Percentiles rank a stretch among this genome's conserved stretches.
Conservation (phyloP, 1,284 basidiomycete genomes). For the Coniferiporia weirii region DNA sequence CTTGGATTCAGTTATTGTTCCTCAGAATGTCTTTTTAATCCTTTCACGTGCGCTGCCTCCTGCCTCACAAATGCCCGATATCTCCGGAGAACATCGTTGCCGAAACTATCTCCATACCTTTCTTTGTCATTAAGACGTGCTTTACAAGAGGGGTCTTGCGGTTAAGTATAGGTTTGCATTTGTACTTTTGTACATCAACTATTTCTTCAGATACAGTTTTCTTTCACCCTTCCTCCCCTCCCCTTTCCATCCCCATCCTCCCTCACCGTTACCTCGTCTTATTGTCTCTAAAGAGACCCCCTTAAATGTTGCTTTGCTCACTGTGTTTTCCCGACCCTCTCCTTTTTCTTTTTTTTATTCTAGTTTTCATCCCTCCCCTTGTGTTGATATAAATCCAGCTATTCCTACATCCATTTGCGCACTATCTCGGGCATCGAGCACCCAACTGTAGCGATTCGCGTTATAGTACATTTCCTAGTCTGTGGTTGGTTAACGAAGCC, state of each 20-base stretch:
- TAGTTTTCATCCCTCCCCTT: background rate
- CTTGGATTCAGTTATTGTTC: background rate
- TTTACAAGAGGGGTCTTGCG: background rate
- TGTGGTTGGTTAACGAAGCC: background rate
- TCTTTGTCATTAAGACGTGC: background rate
- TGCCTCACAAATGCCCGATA: background rate
- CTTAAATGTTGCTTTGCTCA: conserved; percentile 7
- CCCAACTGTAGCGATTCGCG: conserved; percentile 3
- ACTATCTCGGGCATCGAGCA: background rate
- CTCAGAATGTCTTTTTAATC: background rate
- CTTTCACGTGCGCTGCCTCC: conserved; percentile 3
- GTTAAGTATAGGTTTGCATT: background rate
- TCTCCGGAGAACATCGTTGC: background rate
- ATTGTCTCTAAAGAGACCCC: conserved; percentile 10
- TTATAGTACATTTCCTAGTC: background rate
- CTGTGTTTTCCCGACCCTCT: conserved; percentile 6
- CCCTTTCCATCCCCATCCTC: background rate
- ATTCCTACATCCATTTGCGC: background rate
- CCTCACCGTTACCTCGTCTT: background rate
- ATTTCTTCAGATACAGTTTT: background rate
- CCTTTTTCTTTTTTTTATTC: conserved; percentile 10
- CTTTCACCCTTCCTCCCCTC: background rate
- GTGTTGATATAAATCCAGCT: conserved; percentile 5
- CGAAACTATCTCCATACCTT: background rate
- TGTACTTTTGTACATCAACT: conserved; percentile 11